Percentiles rank a stretch among this genome's conserved stretches.
phyloP scores from a whole-genome alignment of 2,329 filamentous ascomycete species.

The Pyrenochaeta sp. region DNA sequence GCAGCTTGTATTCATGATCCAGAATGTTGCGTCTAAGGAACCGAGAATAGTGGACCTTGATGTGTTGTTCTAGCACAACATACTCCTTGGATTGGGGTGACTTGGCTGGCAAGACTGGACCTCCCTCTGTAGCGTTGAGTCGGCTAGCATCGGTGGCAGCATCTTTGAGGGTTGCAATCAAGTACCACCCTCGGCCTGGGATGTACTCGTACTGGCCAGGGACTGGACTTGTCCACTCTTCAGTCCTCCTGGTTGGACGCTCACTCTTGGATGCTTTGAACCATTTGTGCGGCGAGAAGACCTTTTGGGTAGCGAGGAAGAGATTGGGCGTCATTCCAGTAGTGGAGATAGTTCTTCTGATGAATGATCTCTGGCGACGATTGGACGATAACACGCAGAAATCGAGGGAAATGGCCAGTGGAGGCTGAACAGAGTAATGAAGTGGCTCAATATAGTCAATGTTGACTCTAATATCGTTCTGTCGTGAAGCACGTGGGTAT shows the following conservation, averaged over 20 bases:
- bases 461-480: not conserved
- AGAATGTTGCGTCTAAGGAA: slow-evolving; percentile 60
- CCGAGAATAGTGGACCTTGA: slow-evolving; percentile 57
- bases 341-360: not conserved
- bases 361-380: slow-evolving; percentile 6
- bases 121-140: slow-evolving; percentile 30
- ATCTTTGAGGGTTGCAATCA: slow-evolving; percentile 52
- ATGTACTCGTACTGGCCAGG: slow-evolving; percentile 61
- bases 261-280: slow-evolving; percentile 53
- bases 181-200: slow-evolving; percentile 60
- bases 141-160: slow-evolving; percentile 31
- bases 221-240: slow-evolving; percentile 59
- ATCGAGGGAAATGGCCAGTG: not conserved
- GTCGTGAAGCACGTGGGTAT: slow-evolving; percentile 2
- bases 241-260: slow-evolving; percentile 52
- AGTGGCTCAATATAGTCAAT: slow-evolving; percentile 6
- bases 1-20: slow-evolving; percentile 56
- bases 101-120: slow-evolving; percentile 14
- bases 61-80: slow-evolving; percentile 41
- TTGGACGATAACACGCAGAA: slow-evolving; percentile 3
- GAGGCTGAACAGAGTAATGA: slow-evolving; percentile 1
- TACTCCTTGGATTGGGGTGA: slow-evolving; percentile 23
- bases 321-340: slow-evolving; percentile 60
- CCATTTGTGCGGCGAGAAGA: slow-evolving; percentile 61
- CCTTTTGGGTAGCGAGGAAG: slow-evolving; percentile 58